A percentile compares a stretch with the other conserved stretches of the same genome.
phyloP scores from a whole-genome alignment of 1,284 basidiomycete species.

The Sanguinoderma infundibulare region DNA sequence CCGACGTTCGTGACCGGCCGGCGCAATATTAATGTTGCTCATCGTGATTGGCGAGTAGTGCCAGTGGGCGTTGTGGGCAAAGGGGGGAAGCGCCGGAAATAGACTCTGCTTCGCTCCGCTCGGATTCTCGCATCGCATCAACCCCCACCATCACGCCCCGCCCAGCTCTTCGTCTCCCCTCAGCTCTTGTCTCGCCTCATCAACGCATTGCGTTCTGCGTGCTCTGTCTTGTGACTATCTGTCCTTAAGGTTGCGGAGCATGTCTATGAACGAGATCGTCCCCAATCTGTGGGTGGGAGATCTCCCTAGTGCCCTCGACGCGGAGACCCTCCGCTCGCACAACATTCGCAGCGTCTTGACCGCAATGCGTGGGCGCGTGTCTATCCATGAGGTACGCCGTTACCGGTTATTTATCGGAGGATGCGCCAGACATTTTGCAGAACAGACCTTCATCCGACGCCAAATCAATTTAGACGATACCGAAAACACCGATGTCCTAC shows the following conservation, averaged over 20 bases:
- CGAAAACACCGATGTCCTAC: constrained; percentile 73
- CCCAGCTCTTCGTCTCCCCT: background rate
- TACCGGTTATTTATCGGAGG: background rate
- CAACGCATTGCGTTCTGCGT: background rate
- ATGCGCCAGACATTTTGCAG: constrained; percentile 13
- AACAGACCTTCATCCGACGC: constrained; percentile 69
- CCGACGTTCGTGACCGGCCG: background rate
- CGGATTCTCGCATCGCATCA: too few relatives aligned
- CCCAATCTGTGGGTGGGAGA: constrained; percentile 32
- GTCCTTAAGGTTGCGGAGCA: background rate
- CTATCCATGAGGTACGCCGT: constrained; percentile 60
- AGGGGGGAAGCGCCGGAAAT: too few relatives aligned
- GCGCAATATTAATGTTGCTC: too few relatives aligned
- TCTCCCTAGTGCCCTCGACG: constrained; percentile 38
- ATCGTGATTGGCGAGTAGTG: too few relatives aligned
- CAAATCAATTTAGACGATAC: constrained; percentile 78
- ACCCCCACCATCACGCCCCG: background rate
- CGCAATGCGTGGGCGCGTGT: constrained; percentile 72
- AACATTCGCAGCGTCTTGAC: constrained; percentile 73
- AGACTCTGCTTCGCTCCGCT: too few relatives aligned
- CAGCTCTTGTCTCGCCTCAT: background rate
- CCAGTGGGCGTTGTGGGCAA: too few relatives aligned
- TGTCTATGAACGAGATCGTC: constrained; percentile 32
- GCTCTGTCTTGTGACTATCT: background rate
- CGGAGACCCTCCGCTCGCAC: constrained; percentile 56